These are phyloP conservation scores for Ceriops tagal DNA, from an alignment of 345 rosid genomes.

Conservation along the genomic window DNA sequence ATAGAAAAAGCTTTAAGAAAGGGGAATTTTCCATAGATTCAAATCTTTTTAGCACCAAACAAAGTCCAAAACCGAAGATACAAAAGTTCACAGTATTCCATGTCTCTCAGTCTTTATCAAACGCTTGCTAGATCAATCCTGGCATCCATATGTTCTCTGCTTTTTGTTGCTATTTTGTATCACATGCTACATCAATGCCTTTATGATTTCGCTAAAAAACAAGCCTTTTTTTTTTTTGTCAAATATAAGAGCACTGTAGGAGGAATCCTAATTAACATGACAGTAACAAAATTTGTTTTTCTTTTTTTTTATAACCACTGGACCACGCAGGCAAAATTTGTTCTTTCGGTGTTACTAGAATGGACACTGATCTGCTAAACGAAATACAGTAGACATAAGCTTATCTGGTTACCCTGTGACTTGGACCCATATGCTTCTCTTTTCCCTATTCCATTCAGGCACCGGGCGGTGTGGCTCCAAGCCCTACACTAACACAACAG, in stretches of 20 bases:
- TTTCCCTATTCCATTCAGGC: conserved; percentile 7
- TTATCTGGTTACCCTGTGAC: not conserved
- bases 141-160: not conserved
- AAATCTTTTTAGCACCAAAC: conserved; percentile 38
- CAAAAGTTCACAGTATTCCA: conserved; percentile 23
- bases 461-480: conserved; percentile 6
- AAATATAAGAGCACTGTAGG: too few relatives aligned
- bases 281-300: too few relatives aligned
- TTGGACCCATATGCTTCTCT: conserved; percentile 3
- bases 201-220: conserved; percentile 3
- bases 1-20: not conserved
- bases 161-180: conserved; percentile 6
- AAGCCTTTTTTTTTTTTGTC: not conserved
- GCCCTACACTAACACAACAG: not conserved
- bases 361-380: too few relatives aligned
- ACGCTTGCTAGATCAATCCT: conserved; percentile 2
- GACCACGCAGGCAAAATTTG: too few relatives aligned
- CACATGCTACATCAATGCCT: conserved; percentile 24
- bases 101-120: conserved; percentile 21
- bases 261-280: too few relatives aligned
- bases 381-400: too few relatives aligned
- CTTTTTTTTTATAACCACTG: too few relatives aligned
- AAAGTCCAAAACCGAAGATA: conserved; percentile 23
- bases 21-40: conserved; percentile 22
- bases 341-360: too few relatives aligned